A percentile compares a stretch with the other conserved stretches of the same genome.
phyloP scores from a whole-genome alignment of 306 rosid species.

The Trifolium repens region DNA sequence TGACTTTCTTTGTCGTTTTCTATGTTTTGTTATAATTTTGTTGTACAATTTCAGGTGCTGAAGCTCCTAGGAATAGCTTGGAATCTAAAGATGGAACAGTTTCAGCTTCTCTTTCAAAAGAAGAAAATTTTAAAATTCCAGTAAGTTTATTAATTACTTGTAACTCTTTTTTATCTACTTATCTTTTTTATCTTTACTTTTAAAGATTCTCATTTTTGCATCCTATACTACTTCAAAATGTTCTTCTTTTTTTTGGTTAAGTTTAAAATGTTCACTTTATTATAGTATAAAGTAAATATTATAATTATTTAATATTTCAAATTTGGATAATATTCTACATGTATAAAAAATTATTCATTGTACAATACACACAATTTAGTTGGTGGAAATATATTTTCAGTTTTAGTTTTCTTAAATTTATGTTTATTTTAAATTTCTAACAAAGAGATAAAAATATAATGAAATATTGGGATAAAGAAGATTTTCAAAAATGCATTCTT shows the following conservation, averaged over 20 bases:
- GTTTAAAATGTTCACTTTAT: neutral
- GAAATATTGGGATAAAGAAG: neutral
- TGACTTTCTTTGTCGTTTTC: neutral
- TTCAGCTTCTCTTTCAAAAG: slow-evolving; percentile 49
- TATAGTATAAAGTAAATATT: neutral
- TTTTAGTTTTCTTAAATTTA: neutral
- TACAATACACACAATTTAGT: neutral
- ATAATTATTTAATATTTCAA: too few relatives aligned
- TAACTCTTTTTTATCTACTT: slow-evolving; percentile 18
- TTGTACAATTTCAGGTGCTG: slow-evolving; percentile 60
- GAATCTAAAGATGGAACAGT: slow-evolving; percentile 59
- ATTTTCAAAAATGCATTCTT: neutral
- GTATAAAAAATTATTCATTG: neutral
- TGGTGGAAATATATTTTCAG: neutral
- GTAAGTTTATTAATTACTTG: slow-evolving; percentile 54
- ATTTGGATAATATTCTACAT: neutral
- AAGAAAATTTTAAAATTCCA: slow-evolving; percentile 61
- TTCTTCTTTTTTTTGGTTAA: neutral
- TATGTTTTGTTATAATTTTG: neutral
- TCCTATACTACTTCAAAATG: neutral
- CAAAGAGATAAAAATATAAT: neutral
- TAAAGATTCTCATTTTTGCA: neutral
- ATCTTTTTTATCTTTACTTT: slow-evolving; percentile 1
- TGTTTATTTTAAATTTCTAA: neutral
- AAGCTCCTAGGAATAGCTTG: slow-evolving; percentile 89